Percentiles rank a stretch among this genome's conserved stretches.
phyloP scores from a whole-genome alignment of 1,139 yeast species.

The Magnusiomyces magnusii region DNA sequence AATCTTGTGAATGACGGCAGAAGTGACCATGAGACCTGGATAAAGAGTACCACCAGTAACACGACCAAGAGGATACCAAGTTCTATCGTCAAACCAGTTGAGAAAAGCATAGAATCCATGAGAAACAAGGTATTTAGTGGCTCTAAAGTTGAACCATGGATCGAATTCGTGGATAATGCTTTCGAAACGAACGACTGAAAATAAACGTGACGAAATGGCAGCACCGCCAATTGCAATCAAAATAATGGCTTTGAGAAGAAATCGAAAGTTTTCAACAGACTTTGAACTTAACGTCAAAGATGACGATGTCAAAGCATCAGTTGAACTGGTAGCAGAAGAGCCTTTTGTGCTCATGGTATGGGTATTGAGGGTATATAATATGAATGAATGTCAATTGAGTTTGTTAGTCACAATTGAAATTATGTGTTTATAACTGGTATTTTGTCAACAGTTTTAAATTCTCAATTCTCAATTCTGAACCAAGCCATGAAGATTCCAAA shows the following conservation, averaged over 20 bases:
- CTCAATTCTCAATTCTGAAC: neutral
- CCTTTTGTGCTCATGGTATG: neutral
- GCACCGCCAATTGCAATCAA: constrained; percentile 77
- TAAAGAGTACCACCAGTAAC: constrained; percentile 98
- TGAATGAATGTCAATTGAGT: neutral
- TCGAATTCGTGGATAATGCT: constrained; percentile 97
- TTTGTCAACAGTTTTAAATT: neutral
- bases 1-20: constrained; percentile 78
- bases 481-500: neutral
- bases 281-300: constrained; percentile 7
- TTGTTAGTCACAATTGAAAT: neutral
- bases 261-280: constrained; percentile 21
- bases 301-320: neutral
- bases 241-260: constrained; percentile 55
- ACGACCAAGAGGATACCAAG: constrained; percentile 99
- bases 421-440: neutral
- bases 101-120: constrained; percentile 84
- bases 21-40: constrained; percentile 98
- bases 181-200: constrained; percentile 59
- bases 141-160: constrained; percentile 98
- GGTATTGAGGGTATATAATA: neutral
- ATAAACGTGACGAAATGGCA: constrained; percentile 80
- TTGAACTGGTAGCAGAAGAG: neutral
- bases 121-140: constrained; percentile 79
- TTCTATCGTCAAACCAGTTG: constrained; percentile 98